phyloP scores from a whole-genome alignment of 768 basidiomycete genomes.

The Tephrocybe sp. region DNA sequence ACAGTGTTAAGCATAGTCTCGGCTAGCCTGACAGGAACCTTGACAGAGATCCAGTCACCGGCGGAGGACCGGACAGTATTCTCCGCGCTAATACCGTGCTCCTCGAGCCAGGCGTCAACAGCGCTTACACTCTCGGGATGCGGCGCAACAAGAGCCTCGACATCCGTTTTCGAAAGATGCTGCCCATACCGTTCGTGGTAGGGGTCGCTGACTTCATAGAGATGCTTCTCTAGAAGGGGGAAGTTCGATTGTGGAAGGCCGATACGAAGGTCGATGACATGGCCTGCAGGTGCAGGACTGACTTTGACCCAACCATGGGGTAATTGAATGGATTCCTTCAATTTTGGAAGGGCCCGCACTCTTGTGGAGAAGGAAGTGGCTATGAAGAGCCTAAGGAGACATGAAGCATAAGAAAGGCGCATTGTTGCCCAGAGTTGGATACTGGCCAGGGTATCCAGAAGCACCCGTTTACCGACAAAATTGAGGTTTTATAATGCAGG shows the following conservation, averaged over 20 bases:
- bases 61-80: constrained; percentile 55
- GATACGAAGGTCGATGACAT: constrained; percentile 52
- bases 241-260: constrained; percentile 56
- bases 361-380: not conserved
- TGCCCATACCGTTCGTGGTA: constrained; percentile 50
- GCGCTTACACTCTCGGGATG: constrained; percentile 44
- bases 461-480: no score
- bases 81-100: constrained; percentile 48
- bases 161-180: constrained; percentile 60
- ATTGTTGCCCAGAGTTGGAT: not conserved
- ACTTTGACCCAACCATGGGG: constrained; percentile 47
- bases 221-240: constrained; percentile 42
- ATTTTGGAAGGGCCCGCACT: constrained; percentile 1
- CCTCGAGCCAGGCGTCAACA: constrained; percentile 61
- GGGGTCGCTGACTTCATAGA: constrained; percentile 57
- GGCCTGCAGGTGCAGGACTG: constrained; percentile 39
- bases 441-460: no score
- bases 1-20: constrained; percentile 71
- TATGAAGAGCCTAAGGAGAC: not conserved
- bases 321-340: constrained; percentile 18
- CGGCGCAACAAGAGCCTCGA: constrained; percentile 60
- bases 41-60: constrained; percentile 64
- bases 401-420: not conserved
- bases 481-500: not conserved
- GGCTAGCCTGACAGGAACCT: constrained; percentile 52